phyloP scores from a whole-genome alignment of 331 rosid species.

The Acacia concinna region DNA sequence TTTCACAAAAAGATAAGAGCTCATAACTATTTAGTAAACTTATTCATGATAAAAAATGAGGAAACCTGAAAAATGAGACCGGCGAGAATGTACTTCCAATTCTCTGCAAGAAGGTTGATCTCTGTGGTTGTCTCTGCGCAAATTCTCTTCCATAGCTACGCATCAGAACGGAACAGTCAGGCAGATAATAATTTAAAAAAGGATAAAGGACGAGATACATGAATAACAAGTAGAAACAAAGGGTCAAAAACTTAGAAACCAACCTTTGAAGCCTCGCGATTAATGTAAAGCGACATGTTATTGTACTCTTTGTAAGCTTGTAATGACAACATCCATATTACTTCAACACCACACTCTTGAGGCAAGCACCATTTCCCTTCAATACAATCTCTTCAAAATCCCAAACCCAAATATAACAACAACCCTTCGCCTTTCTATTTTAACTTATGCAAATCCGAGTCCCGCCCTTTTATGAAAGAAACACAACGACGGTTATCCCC shows the following conservation, averaged over 20 bases:
- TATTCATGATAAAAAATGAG: constrained; percentile 3
- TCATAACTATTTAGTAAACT: background rate
- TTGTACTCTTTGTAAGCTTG: constrained; percentile 36
- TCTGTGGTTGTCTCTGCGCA: constrained; percentile 82
- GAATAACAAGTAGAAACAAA: constrained; percentile 2
- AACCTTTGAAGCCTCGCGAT: constrained; percentile 98
- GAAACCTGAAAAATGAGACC: constrained; percentile 85
- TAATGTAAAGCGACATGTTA: constrained; percentile 88
- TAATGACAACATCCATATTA: constrained; percentile 70
- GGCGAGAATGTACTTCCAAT: constrained; percentile 88
- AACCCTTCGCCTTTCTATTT: background rate
- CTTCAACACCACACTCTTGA: constrained; percentile 49
- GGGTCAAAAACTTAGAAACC: background rate
- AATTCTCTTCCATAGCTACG: constrained; percentile 90
- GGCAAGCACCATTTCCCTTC: constrained; percentile 52
- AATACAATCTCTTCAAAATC: constrained; percentile 27
- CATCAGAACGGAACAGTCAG: constrained; percentile 29
- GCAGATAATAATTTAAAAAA: background rate
- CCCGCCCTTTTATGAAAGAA: constrained; percentile 6
- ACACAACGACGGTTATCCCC: constrained; percentile 14
- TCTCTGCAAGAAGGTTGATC: constrained; percentile 70
- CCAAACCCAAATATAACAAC: constrained; percentile 23
- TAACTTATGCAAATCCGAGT: constrained; percentile 25
- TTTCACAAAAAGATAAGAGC: constrained; percentile 24
- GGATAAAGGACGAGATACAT: background rate